These are phyloP conservation scores for Boletus tomentosulus DNA, from an alignment of 768 basidiomycete species.

Conservation along the genomic window DNA sequence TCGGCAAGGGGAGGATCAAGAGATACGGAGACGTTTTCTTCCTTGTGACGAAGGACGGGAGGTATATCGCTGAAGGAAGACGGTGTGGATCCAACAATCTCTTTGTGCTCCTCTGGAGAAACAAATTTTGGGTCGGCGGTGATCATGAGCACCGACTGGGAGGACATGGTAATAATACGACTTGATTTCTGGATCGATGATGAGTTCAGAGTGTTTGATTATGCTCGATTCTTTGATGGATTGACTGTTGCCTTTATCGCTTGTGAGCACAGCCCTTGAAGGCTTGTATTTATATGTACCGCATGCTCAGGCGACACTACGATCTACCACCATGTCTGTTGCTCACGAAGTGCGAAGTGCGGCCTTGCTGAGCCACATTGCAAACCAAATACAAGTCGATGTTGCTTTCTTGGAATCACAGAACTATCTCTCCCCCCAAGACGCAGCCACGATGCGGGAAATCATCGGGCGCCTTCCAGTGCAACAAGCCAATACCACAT, in stretches of 20 bases:
- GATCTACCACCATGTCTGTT: slow-evolving; percentile 16
- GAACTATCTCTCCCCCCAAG: slow-evolving; percentile 46
- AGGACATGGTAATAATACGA: neutral
- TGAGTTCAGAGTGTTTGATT: neutral
- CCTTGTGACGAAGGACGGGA: slow-evolving; percentile 70
- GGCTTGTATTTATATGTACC: slow-evolving; percentile 10
- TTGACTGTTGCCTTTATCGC: no score
- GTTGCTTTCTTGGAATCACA: slow-evolving; percentile 56
- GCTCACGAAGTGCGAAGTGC: slow-evolving; percentile 27
- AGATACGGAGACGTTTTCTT: slow-evolving; percentile 63
- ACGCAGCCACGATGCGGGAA: slow-evolving; percentile 37
- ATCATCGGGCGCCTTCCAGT: slow-evolving; percentile 46
- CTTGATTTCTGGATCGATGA: neutral
- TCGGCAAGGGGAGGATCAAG: slow-evolving; percentile 67
- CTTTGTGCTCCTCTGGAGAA: slow-evolving; percentile 63
- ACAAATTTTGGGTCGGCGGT: slow-evolving; percentile 41
- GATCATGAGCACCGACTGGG: slow-evolving; percentile 31
- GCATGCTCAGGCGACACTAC: neutral
- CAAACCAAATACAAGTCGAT: slow-evolving; percentile 53
- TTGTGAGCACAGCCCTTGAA: neutral
- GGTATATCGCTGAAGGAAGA: slow-evolving; percentile 81
- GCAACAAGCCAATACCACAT: slow-evolving; percentile 14
- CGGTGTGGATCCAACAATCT: slow-evolving; percentile 75
- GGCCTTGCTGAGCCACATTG: slow-evolving; percentile 56
- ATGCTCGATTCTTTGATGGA: no score